A percentile compares a stretch with the other conserved stretches of the same genome.
phyloP scores from a whole-genome alignment of 305 asterid genomes.

The Withania somnifera region DNA sequence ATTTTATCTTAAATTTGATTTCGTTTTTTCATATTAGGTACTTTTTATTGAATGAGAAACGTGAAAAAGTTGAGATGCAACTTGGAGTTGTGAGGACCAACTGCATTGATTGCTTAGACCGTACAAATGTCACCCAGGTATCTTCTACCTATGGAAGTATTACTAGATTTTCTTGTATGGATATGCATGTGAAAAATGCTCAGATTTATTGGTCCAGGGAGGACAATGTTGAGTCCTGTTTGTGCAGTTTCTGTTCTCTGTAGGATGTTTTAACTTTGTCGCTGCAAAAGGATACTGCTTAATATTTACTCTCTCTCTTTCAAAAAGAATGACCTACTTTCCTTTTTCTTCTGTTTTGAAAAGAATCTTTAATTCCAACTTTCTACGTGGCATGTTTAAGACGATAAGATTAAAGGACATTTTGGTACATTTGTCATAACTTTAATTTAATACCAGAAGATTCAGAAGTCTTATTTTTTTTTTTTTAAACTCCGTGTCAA shows the following conservation, averaged over 20 bases:
- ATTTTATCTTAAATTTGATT: constrained; percentile 1
- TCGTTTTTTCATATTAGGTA: constrained; percentile 40
- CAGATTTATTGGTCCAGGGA: not conserved
- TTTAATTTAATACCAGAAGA: no score
- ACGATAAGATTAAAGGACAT: no score
- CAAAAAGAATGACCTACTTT: no score
- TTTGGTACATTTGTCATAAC: no score
- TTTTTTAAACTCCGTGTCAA: no score
- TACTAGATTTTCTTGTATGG: not conserved
- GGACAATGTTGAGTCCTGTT: not conserved
- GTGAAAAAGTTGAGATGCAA: constrained; percentile 85
- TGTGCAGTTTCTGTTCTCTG: not conserved
- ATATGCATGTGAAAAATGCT: not conserved
- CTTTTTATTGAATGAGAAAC: constrained; percentile 82
- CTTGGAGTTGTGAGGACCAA: constrained; percentile 90
- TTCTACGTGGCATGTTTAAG: no score
- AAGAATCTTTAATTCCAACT: no score
- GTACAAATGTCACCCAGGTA: constrained; percentile 99
- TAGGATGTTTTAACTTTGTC: not conserved
- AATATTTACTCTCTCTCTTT: no score
- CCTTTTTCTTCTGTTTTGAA: no score
- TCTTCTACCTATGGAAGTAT: not conserved
- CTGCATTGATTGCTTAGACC: constrained; percentile 98
- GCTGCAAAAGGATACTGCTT: not conserved
- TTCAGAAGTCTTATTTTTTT: no score